These are phyloP conservation scores for Saccharomyces pastorianus DNA, from an alignment of 1,139 yeast genomes.

Conservation along the genomic window DNA sequence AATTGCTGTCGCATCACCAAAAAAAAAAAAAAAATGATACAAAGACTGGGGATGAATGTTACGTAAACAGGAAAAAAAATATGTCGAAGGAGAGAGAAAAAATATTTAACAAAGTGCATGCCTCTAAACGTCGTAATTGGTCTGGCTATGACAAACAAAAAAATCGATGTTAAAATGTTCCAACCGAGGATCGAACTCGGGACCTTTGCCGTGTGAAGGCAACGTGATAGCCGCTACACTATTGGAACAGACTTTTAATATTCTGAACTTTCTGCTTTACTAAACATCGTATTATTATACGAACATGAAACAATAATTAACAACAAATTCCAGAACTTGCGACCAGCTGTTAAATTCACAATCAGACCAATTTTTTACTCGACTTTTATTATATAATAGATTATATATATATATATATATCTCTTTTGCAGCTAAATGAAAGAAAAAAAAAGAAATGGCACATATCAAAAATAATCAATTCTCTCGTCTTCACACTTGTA, in stretches of 20 bases:
- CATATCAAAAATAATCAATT: constrained; percentile 4
- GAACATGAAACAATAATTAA: background rate
- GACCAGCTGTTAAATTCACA: background rate
- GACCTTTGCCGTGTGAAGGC: constrained; percentile 28
- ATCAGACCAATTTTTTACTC: background rate
- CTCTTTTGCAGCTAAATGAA: background rate
- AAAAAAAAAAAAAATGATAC: background rate
- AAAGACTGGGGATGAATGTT: background rate
- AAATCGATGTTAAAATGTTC: constrained; percentile 11
- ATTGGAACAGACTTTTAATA: constrained; percentile 9
- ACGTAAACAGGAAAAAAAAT: background rate
- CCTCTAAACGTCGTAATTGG: no score
- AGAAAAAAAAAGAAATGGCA: background rate
- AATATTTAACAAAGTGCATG: no score
- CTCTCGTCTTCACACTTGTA: constrained; percentile 44
- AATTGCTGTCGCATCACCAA: background rate
- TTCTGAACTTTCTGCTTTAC: background rate
- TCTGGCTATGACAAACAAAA: background rate
- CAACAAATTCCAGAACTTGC: background rate
- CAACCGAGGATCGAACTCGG: constrained; percentile 25
- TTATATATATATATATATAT: background rate
- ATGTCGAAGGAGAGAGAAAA: background rate
- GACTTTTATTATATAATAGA: background rate
- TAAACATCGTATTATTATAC: background rate
- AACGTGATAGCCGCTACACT: constrained; percentile 25